Percentiles rank a stretch among this genome's conserved stretches.
phyloP scores from a whole-genome alignment of 169 alveolate genomes.

The Theileria parva region DNA sequence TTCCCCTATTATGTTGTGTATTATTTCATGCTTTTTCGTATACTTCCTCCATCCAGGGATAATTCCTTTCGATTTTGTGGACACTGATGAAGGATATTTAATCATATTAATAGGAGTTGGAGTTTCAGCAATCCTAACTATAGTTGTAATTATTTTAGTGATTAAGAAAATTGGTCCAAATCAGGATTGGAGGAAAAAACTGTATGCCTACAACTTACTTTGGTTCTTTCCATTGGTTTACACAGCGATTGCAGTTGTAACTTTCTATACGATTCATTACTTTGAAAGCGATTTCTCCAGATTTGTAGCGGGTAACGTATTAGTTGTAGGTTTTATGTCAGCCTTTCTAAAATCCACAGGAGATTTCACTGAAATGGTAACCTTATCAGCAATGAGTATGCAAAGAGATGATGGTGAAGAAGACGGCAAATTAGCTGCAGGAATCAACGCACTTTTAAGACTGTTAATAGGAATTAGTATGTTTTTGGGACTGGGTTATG shows the following conservation, averaged over 20 bases:
- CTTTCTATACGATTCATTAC: conserved; percentile 9
- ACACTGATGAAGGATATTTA: neutral
- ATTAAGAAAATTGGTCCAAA: conserved; percentile 14
- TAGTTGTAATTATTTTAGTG: conserved; percentile 1
- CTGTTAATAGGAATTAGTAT: neutral
- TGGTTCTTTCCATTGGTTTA: neutral
- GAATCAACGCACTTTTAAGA: neutral
- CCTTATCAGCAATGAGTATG: conserved; percentile 20
- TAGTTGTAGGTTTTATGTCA: conserved; percentile 15
- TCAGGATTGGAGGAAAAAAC: conserved; percentile 1
- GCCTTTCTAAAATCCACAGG: neutral
- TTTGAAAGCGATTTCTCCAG: neutral
- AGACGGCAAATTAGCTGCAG: conserved; percentile 9
- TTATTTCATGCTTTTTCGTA: neutral
- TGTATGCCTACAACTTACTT: neutral
- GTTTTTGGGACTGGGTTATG: conserved; percentile 17
- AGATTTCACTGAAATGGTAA: neutral
- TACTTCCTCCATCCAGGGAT: conserved; percentile 22
- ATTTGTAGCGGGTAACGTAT: neutral
- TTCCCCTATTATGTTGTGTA: conserved; percentile 23
- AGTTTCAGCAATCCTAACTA: conserved; percentile 8
- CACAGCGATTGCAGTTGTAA: neutral
- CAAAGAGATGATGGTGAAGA: conserved; percentile 23
- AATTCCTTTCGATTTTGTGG: conserved; percentile 30
- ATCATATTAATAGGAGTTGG: conserved; percentile 16